phyloP scores from a whole-genome alignment of 2,329 filamentous ascomycete species.

The Botrytis pseudocinerea region DNA sequence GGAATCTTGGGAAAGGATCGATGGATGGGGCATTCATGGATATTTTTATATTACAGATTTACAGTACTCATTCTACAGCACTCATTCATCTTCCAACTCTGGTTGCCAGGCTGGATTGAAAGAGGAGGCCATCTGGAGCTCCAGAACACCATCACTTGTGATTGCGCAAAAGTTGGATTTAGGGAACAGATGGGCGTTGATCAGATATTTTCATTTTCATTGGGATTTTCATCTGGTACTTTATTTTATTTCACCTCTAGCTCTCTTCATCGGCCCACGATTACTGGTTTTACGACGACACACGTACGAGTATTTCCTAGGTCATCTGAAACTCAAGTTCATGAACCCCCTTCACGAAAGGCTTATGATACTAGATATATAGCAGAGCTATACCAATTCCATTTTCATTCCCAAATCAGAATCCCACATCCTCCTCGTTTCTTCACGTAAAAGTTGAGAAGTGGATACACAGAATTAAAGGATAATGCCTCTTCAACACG shows the following conservation, averaged over 20 bases:
- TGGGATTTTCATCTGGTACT: neutral
- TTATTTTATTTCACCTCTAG: neutral
- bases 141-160: neutral
- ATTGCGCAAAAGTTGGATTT: neutral
- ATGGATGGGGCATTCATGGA: neutral
- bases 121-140: neutral
- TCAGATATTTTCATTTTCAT: constrained; percentile 2
- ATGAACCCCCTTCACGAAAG: neutral
- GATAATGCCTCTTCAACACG: neutral
- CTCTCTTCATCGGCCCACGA: neutral
- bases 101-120: neutral
- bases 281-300: neutral
- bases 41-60: neutral
- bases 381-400: neutral
- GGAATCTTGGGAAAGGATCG: neutral
- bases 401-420: neutral
- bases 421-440: neutral
- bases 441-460: neutral
- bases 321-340: neutral
- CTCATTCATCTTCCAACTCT: neutral
- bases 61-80: neutral
- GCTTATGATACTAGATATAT: neutral
- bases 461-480: neutral
- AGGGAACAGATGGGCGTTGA: neutral
- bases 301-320: neutral